These are phyloP conservation scores for Suillus luteus DNA, from an alignment of 768 basidiomycete species.

Conservation along the genomic window DNA sequence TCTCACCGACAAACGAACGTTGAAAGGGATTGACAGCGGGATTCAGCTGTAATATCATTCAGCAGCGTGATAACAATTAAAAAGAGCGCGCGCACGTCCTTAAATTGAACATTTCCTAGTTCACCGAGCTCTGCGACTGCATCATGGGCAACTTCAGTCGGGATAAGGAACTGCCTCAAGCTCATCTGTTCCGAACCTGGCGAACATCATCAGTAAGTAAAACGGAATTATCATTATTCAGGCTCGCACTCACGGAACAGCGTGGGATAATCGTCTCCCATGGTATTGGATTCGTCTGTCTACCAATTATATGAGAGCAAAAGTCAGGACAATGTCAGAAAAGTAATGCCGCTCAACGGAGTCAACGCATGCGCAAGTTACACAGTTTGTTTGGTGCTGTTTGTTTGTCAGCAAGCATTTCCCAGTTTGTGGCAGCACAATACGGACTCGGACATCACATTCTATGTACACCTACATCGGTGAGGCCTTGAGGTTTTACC, in stretches of 20 bases:
- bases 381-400: background rate
- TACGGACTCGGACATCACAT: too few relatives aligned
- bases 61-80: slow-evolving; percentile 11
- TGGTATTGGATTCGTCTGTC: slow-evolving; percentile 26
- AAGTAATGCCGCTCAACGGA: background rate
- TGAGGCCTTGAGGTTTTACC: too few relatives aligned
- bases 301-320: background rate
- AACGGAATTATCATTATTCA: background rate
- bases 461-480: too few relatives aligned
- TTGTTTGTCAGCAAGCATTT: too few relatives aligned
- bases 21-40: slow-evolving; percentile 96
- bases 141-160: slow-evolving; percentile 96
- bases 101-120: slow-evolving; percentile 94
- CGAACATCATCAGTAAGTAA: slow-evolving; percentile 17
- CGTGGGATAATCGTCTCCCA: slow-evolving; percentile 83
- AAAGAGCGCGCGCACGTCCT: slow-evolving; percentile 71
- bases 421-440: too few relatives aligned
- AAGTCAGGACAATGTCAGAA: background rate
- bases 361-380: background rate
- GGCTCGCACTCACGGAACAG: slow-evolving; percentile 63
- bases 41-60: slow-evolving; percentile 64
- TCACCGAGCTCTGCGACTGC: slow-evolving; percentile 95
- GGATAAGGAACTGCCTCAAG: slow-evolving; percentile 95
- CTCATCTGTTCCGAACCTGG: slow-evolving; percentile 97
- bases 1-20: slow-evolving; percentile 95